Evolutionary conservation across 495 filamentous ascomycete species (phyloP), one percentile per base, ranked within the genome.

Genomic region (Tuber calosporum): DNA sequence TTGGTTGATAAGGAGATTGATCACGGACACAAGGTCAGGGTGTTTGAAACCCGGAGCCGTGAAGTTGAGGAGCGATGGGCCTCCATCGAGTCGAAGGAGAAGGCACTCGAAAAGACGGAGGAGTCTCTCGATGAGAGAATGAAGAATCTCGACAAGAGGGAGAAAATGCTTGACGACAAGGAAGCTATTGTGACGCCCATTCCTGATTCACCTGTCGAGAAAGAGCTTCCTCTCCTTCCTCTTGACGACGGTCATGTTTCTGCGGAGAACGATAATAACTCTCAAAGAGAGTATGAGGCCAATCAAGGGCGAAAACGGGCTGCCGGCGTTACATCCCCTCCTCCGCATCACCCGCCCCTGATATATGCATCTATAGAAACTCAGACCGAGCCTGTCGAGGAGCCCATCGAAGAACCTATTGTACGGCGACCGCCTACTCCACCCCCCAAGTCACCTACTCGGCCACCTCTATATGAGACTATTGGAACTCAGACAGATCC

Each of bases 401-500:
- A 58, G 53, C 53, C n/a, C 26, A n/a, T 48, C 45, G 45, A 53
- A 7, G 45, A 53, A 5, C 45, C 45, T 7, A 13, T 19, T 26
- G 87, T 89, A 77, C 88, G 87, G 37, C 82, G 87, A 41, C 93
- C 89, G 78, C 90, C 90, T 40, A 89, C 90, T 48, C 88, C 87
- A 78, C 91, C 90, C 20, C 90, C 90, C 26, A 88, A 86, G 72
- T 81, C 86, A 11, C 42, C 71, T 74, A 74, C 78, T 19, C 74
- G 68, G 39, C 37, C 68, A 36, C 76, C 74, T 30, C 73, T 76
- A 30, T 79, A 83, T 75, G 80, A 83, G 38, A 87, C 90, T 22
- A 81, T 83, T 2, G 91, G 90, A 6, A 94, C 91, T 0, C 94
- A 97, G 82, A 97, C 94, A 4, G 90, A 90, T 30, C 80, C 82